Evolutionary conservation across 768 basidiomycete genomes (phyloP), one percentile per base, ranked within the genome.

Genomic region (Chiua virens): DNA sequence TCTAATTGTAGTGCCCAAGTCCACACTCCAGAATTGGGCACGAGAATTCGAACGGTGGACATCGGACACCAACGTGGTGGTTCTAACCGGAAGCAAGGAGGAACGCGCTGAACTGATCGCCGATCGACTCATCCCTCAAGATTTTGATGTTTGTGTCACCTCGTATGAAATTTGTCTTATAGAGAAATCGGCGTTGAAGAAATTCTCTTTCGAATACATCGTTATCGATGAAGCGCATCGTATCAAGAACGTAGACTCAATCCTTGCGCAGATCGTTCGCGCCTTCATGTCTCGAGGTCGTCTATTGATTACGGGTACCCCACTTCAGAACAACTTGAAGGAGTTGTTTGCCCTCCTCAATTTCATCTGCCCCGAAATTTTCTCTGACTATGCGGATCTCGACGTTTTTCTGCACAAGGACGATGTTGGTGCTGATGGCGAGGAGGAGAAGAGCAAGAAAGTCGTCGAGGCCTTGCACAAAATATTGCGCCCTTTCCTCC

Each of bases 191-290:
- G 80, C 87, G 0, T 76, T 98, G 55, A 92, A 92, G 72, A 96
- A 96, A 69, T 92, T 98, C 68, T 88, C 87, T 0, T 98, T 98
- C 75, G 92, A 96, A 69, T 98, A 98, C 71, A 98, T 98, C 69
- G 83, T 89, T 57, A 98, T 99, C 63, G 96, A 99, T 72, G 96
- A 99, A 72, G 96, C 96, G 1, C 96, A 99, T 65, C 88, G 97
- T 21, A 99, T 99, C 80, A 98, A 98, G 76, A 98, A 98, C 67
- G 94, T 96, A 59, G 92, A 98, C 68, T 96, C 92, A 13, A 87
- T 98, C 61, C 80, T 99, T 15, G 86, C 87, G 15, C 92, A 97
- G 71, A 98, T 99, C 62, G 92, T 98, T 42, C 83, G 96, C 43
- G 76, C 88, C 3, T 98, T 98, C 72, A 80, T 82, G 61, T 90